Conservation (phyloP, 768 basidiomycete species). For the Clitopilus hobsonii region DNA sequence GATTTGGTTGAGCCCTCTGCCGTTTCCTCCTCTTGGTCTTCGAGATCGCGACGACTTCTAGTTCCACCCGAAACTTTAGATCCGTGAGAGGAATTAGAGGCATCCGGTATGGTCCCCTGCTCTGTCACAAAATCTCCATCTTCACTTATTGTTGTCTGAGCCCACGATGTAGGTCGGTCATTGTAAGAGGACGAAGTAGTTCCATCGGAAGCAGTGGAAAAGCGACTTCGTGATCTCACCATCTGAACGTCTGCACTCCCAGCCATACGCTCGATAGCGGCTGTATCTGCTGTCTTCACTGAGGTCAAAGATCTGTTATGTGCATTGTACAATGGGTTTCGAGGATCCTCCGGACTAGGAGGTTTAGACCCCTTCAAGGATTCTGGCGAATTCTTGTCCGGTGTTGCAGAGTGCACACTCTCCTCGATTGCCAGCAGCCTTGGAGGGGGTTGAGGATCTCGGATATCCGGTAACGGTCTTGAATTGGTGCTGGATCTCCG, state of each 20-base stretch:
- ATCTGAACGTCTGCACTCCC: conserved; percentile 63
- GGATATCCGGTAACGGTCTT: conserved; percentile 46
- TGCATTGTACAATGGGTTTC: conserved; percentile 24
- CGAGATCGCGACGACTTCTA: not conserved
- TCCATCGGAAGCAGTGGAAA: conserved; percentile 22
- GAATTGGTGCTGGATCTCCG: conserved; percentile 40
- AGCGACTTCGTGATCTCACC: conserved; percentile 25
- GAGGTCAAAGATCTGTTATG: conserved; percentile 53
- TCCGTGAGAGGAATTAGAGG: not conserved
- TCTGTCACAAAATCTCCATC: not conserved
- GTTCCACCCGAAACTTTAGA: not conserved
- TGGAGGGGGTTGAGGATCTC: conserved; percentile 79
- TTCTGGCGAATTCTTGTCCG: conserved; percentile 11
- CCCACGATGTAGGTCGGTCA: conserved; percentile 7
- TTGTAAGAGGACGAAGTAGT: conserved; percentile 25
- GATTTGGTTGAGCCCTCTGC: conserved; percentile 9
- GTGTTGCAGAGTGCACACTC: conserved; percentile 29
- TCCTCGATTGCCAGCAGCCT: conserved; percentile 58
- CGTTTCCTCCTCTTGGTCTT: conserved; percentile 5
- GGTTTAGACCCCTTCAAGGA: conserved; percentile 5
- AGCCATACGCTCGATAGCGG: conserved; percentile 60
- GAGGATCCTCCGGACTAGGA: not conserved
- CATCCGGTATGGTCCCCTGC: not conserved
- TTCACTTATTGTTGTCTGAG: not conserved
- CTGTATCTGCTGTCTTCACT: conserved; percentile 63